These are phyloP conservation scores for Hippophae tibetana DNA, from an alignment of 306 rosid genomes.

Conservation along the genomic window DNA sequence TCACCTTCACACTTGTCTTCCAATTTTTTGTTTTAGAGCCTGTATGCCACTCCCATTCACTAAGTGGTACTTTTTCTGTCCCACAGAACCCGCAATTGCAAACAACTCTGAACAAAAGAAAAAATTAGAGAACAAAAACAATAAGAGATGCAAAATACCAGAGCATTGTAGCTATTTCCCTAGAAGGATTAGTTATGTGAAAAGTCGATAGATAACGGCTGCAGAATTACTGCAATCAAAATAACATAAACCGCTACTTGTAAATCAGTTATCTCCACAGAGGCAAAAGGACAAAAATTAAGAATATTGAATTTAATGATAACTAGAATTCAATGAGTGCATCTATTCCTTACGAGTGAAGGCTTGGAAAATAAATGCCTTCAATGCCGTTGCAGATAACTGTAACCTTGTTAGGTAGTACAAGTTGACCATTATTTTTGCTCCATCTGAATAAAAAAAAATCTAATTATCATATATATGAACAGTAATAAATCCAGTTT, in stretches of 20 bases:
- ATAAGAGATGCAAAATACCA: too few relatives aligned
- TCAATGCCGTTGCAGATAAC: constrained; percentile 91
- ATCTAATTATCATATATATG: too few relatives aligned
- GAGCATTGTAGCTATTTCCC: too few relatives aligned
- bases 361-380: constrained; percentile 95
- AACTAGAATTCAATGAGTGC: background rate
- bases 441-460: constrained; percentile 32
- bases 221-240: background rate
- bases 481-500: too few relatives aligned
- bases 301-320: constrained; percentile 2
- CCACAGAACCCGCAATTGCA: constrained; percentile 94
- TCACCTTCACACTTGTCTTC: constrained; percentile 84
- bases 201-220: too few relatives aligned
- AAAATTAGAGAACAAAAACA: background rate
- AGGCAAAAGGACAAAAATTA: background rate
- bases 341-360: constrained; percentile 71
- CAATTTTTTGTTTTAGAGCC: constrained; percentile 93
- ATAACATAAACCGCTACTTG: background rate
- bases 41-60: constrained; percentile 93
- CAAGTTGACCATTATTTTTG: constrained; percentile 43
- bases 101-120: constrained; percentile 62
- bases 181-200: too few relatives aligned
- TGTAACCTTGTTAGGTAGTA: constrained; percentile 70
- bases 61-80: constrained; percentile 87
- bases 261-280: background rate